These are phyloP conservation scores for Pleurotus salmoneostramineus DNA, from an alignment of 768 basidiomycete genomes.

Conservation along the genomic window DNA sequence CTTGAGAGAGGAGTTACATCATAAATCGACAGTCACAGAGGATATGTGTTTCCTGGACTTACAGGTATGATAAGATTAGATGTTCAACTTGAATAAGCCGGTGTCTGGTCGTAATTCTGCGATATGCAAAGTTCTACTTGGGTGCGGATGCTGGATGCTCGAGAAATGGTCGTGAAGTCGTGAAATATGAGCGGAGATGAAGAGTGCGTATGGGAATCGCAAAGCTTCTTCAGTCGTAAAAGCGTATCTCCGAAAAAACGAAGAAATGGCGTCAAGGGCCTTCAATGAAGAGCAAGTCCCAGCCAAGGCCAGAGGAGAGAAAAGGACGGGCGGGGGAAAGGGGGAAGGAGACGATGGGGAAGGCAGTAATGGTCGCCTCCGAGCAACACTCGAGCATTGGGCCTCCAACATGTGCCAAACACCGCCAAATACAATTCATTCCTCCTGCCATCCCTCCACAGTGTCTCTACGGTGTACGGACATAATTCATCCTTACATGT, in stretches of 20 bases:
- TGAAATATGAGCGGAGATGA: conserved; percentile 1
- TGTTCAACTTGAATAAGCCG: neutral
- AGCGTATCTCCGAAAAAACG: neutral
- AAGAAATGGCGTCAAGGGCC: neutral
- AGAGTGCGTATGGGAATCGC: neutral
- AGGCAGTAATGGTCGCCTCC: neutral
- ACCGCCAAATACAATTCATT: conserved; percentile 1
- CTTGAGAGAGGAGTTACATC: neutral
- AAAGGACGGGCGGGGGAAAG: neutral
- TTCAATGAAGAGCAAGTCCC: neutral
- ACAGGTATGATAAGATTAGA: conserved; percentile 9
- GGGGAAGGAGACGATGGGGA: neutral
- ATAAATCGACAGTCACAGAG: neutral
- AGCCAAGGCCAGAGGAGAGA: neutral
- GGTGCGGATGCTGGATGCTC: neutral
- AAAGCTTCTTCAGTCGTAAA: neutral
- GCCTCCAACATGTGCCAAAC: conserved; percentile 7
- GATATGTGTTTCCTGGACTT: neutral
- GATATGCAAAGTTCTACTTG: neutral
- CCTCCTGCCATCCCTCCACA: neutral
- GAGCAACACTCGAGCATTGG: too few relatives aligned
- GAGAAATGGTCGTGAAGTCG: conserved; percentile 1
- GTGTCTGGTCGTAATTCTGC: neutral
- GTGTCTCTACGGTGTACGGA: too few relatives aligned
- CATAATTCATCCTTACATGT: too few relatives aligned